Evolutionary conservation across 257 asterid genomes (phyloP), one percentile per base, ranked within the genome.

Genomic region (Penstemon davidsonii): DNA sequence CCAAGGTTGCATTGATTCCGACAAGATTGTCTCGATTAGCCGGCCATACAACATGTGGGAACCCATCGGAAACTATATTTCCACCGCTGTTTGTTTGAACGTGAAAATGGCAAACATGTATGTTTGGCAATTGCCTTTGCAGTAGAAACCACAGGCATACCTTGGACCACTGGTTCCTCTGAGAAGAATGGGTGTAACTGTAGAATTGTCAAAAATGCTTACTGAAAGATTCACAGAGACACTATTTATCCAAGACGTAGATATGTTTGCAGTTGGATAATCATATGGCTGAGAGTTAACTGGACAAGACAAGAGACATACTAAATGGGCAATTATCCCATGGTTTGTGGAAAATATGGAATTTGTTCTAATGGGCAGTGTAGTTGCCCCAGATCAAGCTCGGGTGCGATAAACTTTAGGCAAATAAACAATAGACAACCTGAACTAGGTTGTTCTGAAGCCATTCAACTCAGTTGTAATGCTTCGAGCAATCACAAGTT

Each of bases 91-190:
- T 78, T 1, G 80, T 75, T 44, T 74, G 81, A 46, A 84, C 83
- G 8, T 77, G 61, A 77, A 77, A 3, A 84, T 19, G 7, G 80
- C 87, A 44, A 85, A 80, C 37, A 82, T 67, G 58, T 78, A 82
- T 5, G 64, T 50, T 4, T 73, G 77, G 18, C 90, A 78, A 5
- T 9, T 39, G 0, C 83, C 82, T 40, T 71, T 73, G 72, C 90
- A 82, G 41, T 67, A 82, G 78, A 85, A 78, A 3, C 87, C 86
- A 55, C 84, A 80, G 33, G 84, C 85, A 47, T 60, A 82, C 60
- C 44, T 71, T 12, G 85, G 82, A n/a, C 82, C 82, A 55, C 50
- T 70, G 33, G 74, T 65, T 66, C 84, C 87, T 74, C 81, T 56
- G 0, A 82, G 75, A 4, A 85, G 83, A 4, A 82, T 74, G 60